These are phyloP conservation scores for Adansonia rubrostipa DNA, from an alignment of 441 rosid genomes.

Conservation along the genomic window DNA sequence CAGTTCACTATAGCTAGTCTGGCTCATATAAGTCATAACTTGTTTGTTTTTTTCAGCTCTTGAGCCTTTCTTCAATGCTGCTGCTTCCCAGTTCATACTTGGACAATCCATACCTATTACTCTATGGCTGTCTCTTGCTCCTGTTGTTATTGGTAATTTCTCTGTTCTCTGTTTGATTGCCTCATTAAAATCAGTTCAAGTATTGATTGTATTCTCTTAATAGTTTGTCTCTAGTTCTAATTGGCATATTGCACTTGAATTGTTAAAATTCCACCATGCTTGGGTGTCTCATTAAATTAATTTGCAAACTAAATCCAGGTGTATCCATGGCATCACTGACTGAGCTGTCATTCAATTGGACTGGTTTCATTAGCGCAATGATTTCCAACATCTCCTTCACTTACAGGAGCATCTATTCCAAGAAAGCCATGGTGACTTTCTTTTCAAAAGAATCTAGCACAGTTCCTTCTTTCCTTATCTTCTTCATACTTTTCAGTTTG, in stretches of 20 bases:
- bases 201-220: not conserved
- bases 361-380: slow-evolving; percentile 94
- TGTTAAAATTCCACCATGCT: not conserved
- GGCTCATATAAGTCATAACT: slow-evolving; percentile 8
- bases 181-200: not conserved
- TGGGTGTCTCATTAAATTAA: not conserved
- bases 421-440: slow-evolving; percentile 87
- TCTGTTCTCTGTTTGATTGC: slow-evolving; percentile 10
- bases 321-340: slow-evolving; percentile 94
- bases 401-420: slow-evolving; percentile 89
- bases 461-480: not conserved
- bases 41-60: slow-evolving; percentile 60
- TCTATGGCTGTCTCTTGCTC: slow-evolving; percentile 86
- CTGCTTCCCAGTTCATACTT: slow-evolving; percentile 86
- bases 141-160: slow-evolving; percentile 80
- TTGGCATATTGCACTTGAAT: not conserved
- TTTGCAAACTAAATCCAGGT: slow-evolving; percentile 45
- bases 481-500: not conserved
- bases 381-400: slow-evolving; percentile 94
- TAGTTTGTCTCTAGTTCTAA: not conserved
- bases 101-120: slow-evolving; percentile 81
- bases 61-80: slow-evolving; percentile 98
- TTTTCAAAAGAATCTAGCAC: not conserved
- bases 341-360: slow-evolving; percentile 92
- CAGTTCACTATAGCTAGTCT: not conserved